phyloP scores from a whole-genome alignment of 768 basidiomycete species.

The Calocybe gangraenosa region DNA sequence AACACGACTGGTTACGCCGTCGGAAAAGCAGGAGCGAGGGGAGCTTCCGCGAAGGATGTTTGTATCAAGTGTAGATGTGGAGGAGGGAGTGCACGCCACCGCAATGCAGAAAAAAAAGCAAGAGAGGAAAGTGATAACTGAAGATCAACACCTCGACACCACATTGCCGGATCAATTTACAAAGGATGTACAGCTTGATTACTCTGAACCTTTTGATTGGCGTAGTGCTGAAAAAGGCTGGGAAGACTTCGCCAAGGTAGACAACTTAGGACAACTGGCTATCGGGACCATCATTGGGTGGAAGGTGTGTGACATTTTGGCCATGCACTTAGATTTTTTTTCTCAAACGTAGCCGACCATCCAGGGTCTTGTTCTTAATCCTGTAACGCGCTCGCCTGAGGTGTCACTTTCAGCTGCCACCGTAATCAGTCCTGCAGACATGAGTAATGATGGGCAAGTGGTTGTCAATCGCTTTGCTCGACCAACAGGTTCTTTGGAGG shows the following conservation, averaged over 20 bases:
- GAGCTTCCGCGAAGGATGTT: constrained; percentile 58
- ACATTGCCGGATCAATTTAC: constrained; percentile 9
- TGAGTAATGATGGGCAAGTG: constrained; percentile 5
- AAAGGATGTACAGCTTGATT: constrained; percentile 9
- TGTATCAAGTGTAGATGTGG: constrained; percentile 71
- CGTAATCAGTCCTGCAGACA: constrained; percentile 23
- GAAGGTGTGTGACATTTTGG: constrained; percentile 35
- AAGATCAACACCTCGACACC: neutral
- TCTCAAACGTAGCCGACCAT: neutral
- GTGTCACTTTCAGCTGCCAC: constrained; percentile 43
- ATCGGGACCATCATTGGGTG: constrained; percentile 37
- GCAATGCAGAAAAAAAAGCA: constrained; percentile 25
- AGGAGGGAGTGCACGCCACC: constrained; percentile 37
- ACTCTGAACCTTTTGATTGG: constrained; percentile 32
- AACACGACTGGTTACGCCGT: constrained; percentile 56
- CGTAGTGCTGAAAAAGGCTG: constrained; percentile 26
- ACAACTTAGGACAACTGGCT: constrained; percentile 20
- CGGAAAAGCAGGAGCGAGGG: constrained; percentile 47
- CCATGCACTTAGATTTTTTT: neutral
- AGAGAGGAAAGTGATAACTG: neutral
- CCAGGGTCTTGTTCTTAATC: constrained; percentile 58
- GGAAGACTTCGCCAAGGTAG: constrained; percentile 22
- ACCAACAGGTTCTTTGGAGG: constrained; percentile 12
- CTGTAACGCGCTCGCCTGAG: constrained; percentile 57
- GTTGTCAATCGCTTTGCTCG: constrained; percentile 17